phyloP scores from a whole-genome alignment of 192 early-diverging fungal genomes.

The Chytriomyces confervae region DNA sequence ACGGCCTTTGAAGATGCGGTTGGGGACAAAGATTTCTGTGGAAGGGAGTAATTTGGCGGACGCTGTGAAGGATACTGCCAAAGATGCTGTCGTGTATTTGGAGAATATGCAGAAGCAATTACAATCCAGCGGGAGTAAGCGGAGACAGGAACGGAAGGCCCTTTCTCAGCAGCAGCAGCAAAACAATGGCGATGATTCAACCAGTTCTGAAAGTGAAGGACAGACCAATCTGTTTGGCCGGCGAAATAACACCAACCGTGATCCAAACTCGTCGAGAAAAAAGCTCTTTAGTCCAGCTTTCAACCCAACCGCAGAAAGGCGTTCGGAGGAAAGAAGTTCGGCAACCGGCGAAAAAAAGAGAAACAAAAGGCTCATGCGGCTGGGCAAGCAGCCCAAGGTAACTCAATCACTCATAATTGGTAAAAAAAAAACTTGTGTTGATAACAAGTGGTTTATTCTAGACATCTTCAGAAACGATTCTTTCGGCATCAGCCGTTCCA shows the following conservation, averaged over 20 bases:
- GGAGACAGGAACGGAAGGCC: not conserved
- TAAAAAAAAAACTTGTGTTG: not conserved
- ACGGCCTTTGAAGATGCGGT: no score
- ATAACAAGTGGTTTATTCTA: not conserved
- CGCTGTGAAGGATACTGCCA: not conserved
- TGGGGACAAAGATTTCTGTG: not conserved
- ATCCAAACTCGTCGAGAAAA: not conserved
- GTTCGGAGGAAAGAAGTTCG: no score
- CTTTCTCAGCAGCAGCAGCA: not conserved
- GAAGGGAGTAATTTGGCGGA: not conserved
- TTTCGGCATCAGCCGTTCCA: not conserved
- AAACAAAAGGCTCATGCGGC: no score
- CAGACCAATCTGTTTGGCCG: not conserved
- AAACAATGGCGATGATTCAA: not conserved
- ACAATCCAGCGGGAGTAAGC: not conserved
- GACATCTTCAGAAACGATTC: no score
- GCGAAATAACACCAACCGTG: not conserved
- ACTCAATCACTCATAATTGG: not conserved
- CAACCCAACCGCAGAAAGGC: no score
- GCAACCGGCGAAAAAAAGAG: no score
- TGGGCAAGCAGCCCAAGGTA: no score
- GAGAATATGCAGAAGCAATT: not conserved
- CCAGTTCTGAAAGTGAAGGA: not conserved
- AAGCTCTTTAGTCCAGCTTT: not conserved
- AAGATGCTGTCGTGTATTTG: not conserved